These are phyloP conservation scores for Globisporangium nunn DNA, from an alignment of 352 stramenopile genomes.

Conservation along the genomic window DNA sequence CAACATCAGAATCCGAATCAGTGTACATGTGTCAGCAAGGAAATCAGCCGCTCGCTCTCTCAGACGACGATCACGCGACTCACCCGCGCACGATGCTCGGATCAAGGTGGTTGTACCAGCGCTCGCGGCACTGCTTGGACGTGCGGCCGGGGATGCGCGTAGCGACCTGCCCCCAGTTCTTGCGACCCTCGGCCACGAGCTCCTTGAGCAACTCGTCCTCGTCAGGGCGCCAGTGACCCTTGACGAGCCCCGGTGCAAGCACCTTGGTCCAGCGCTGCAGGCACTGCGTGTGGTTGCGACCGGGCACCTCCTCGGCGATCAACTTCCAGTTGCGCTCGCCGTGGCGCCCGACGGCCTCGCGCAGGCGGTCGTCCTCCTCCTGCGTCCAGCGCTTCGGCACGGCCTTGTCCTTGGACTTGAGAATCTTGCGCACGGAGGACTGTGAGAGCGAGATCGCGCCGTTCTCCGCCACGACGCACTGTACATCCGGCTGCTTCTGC, in stretches of 20 bases:
- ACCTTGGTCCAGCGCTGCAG: constrained; percentile 91
- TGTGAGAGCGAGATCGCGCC: constrained; percentile 40
- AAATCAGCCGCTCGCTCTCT: no score
- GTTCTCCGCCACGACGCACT: constrained; percentile 28
- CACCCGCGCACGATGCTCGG: constrained; percentile 13
- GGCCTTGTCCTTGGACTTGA: constrained; percentile 83
- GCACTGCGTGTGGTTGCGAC: constrained; percentile 86
- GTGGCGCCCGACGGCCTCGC: constrained; percentile 65
- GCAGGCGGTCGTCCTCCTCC: constrained; percentile 75
- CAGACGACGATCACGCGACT: neutral
- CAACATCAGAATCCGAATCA: no score
- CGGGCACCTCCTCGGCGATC: constrained; percentile 78
- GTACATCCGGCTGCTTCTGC: constrained; percentile 76
- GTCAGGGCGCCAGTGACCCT: constrained; percentile 92
- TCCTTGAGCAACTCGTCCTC: constrained; percentile 88
- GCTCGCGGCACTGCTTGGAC: constrained; percentile 87
- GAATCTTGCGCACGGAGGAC: constrained; percentile 51
- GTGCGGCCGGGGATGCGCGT: constrained; percentile 76
- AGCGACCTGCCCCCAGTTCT: constrained; percentile 87
- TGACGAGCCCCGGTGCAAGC: constrained; percentile 91
- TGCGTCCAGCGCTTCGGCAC: constrained; percentile 74
- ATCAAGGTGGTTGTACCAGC: constrained; percentile 88
- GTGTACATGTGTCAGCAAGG: no score
- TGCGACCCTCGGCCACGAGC: constrained; percentile 66
- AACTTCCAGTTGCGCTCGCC: constrained; percentile 87